Evolutionary conservation across 352 stramenopile species (phyloP), one percentile per base, ranked within the genome.

Genomic region (Elongisporangium prolatum): DNA sequence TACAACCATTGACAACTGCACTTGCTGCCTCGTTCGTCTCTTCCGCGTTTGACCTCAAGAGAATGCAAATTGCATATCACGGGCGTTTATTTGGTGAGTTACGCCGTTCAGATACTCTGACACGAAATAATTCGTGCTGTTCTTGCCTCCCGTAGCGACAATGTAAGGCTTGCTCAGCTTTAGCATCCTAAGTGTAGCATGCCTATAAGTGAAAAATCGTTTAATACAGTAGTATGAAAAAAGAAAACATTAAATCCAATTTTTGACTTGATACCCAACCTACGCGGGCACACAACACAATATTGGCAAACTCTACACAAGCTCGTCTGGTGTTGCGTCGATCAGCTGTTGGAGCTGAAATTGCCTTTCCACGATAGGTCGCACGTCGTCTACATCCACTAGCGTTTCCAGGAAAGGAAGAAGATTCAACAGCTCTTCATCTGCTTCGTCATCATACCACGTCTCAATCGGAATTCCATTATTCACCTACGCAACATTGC

Each of bases 381-480:
- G 78, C 17, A 98, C 91, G 64, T 98, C 93, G 20, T 97, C 80
- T 0, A 72, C 82, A 37, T 88, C 75, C 53, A 96, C 73, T 21
- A 98, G 74, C 17, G 75, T 89, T 56, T 96, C 79, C 54, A 99
- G 82, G 59, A 99, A 98, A 16, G 88, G 86, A 51, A 99, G 75
- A 25, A 99, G 69, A 52, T 98, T 98, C 50, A 98, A 65, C 51
- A 99, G 77, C 61, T 99, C 96, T n/a, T 84, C 89, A 69, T 99
- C 97, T 16, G 71, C 68, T 56, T 90, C 86, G 77, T 99, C 95
- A 64, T 98, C 94, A 79, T 98, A 99, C 97, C 97, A 99, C 28
- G 87, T 98, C 74, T 98, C 93, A 61, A 99, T 99, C 49, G 96
- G 96, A 37, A 99, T 98, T 34, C 96, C 96, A 77, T 99, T 99